Percentiles rank a stretch among this genome's conserved stretches.
Conservation (phyloP, 345 rosid genomes). For the Passiflora organensis region DNA sequence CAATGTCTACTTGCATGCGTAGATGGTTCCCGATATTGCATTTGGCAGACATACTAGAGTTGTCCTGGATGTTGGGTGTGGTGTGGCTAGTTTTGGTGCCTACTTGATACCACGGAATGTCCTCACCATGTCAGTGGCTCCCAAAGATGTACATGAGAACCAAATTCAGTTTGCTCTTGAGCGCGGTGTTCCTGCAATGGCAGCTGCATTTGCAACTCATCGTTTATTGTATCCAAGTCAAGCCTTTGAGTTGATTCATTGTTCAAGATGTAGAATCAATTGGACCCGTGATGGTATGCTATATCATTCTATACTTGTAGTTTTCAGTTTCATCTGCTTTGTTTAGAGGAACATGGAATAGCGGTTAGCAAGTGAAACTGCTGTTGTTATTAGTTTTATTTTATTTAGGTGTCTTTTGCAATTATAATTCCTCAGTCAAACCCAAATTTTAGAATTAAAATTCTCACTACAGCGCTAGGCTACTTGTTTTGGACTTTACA, state of each 20-base stretch:
- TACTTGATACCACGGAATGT: conserved; percentile 74
- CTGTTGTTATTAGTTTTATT: too few relatives aligned
- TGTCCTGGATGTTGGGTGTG: conserved; percentile 88
- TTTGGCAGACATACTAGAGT: conserved; percentile 75
- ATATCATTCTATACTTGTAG: too few relatives aligned
- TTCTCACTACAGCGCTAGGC: too few relatives aligned
- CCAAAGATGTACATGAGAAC: conserved; percentile 98
- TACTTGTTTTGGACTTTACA: too few relatives aligned
- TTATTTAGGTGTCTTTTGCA: too few relatives aligned
- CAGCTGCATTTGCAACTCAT: conserved; percentile 81
- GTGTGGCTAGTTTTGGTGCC: conserved; percentile 99
- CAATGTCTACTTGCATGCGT: conserved; percentile 14
- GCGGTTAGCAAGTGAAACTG: too few relatives aligned
- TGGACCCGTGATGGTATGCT: conserved; percentile 98
- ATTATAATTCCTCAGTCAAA: too few relatives aligned
- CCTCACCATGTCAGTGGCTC: conserved; percentile 83
- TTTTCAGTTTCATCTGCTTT: conserved; percentile 9
- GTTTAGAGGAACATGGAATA: neutral
- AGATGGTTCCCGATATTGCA: conserved; percentile 80
- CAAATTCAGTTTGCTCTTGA: conserved; percentile 99
- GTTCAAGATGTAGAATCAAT: conserved; percentile 96
- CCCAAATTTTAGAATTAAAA: too few relatives aligned
- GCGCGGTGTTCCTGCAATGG: conserved; percentile 99
- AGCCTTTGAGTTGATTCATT: conserved; percentile 93
- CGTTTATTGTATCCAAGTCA: conserved; percentile 83